Base-by-base conservation (phyloP, 2,329 filamentous ascomycete species). In the Penicillium sp. region DNA sequence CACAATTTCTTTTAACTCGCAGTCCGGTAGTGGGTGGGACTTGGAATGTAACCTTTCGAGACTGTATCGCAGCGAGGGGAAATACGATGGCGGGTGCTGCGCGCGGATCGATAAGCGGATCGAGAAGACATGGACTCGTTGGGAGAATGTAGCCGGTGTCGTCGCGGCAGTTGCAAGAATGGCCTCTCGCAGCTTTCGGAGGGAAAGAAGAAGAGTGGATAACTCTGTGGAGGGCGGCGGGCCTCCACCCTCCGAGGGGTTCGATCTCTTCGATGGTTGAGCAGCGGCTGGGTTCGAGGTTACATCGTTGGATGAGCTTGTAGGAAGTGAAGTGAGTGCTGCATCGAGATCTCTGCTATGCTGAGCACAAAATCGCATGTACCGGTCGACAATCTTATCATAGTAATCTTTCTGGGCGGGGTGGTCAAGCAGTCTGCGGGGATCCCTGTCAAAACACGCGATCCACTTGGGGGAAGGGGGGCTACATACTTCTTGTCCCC, bases 161-260 rank as follows among this genome's bases (percentile, higher is more conserved):
- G 85, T 84, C 7, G 89, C 86, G 10, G 90, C 66, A n/a, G 73
- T 74, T 50, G 74, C 90, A 2, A 96, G 84, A 41, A 97, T 87
- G 20, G 88, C 92, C 76, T 99, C 94, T 50, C 94, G 86, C 26
- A 99, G 83, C 71, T 97, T 97, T 56, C 94, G 87, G 68, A 97
- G 86, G 3, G 93, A 90, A 64, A 89, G 83, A 47, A 97, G 80
- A 46, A 97, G 85, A 17, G 83, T 84, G 2, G 87, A 82, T 24
- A 97, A 81, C 58, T 89, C 85, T 59, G 84, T 82, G 10, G 82
- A 80, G 50, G 81, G 77, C 21, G 75, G 68, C 34, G 71, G 60
- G 60, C 71, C 50, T 62, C 36, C 54, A 43, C 61, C 58, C 29
- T 57, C 63, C 29, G 61, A 55, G 44, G 60, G 52, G 36, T 53